Conservation (phyloP, 306 rosid genomes). For the Mimosa pudica region DNA sequence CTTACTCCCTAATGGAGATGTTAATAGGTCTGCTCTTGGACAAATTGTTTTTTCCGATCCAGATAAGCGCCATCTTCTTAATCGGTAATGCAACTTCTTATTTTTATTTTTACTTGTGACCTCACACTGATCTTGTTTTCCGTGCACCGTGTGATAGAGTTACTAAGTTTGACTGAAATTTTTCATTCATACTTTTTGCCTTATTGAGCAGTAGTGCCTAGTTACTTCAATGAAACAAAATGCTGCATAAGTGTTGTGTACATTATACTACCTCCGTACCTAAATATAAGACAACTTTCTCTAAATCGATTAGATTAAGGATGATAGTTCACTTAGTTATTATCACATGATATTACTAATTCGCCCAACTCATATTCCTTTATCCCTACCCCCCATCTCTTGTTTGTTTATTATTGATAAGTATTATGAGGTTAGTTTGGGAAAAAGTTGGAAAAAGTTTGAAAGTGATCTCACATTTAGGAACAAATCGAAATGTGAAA, state of each 20-base stretch:
- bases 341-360: too few relatives aligned
- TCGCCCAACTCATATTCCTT: too few relatives aligned
- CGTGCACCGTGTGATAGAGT: neutral
- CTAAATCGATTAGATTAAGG: too few relatives aligned
- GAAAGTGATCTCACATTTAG: too few relatives aligned
- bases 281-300: too few relatives aligned
- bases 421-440: too few relatives aligned
- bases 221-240: neutral
- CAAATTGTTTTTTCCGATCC: conserved; percentile 83
- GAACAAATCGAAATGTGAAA: too few relatives aligned
- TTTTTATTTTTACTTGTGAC: neutral
- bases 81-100: conserved; percentile 45
- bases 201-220: neutral
- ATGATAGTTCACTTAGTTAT: too few relatives aligned
- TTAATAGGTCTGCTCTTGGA: conserved; percentile 74
- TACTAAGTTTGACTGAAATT: neutral
- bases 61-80: conserved; percentile 72
- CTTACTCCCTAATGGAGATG: conserved; percentile 68
- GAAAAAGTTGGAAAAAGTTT: too few relatives aligned
- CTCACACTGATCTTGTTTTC: neutral
- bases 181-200: neutral
- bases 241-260: neutral
- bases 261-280: neutral
- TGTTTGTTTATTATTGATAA: too few relatives aligned
- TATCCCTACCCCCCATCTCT: too few relatives aligned